Evolutionary conservation across 768 basidiomycete genomes (phyloP).

Genomic region (Mycena chlorophos): DNA sequence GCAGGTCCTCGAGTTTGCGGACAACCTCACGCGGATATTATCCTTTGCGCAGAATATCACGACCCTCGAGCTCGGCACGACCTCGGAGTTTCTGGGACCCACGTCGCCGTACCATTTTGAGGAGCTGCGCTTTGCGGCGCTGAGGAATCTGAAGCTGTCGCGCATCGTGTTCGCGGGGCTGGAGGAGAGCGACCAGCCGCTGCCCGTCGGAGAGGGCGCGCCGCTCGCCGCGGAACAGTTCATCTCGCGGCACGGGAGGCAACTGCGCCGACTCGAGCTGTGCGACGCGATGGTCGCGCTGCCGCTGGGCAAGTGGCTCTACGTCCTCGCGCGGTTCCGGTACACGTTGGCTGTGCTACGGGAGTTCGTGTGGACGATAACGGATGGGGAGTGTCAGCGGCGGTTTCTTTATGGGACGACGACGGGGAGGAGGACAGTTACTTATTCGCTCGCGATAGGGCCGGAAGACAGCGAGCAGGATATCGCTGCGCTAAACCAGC

Average conservation of each 20-base stretch:
- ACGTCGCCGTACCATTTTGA: constrained; percentile 1
- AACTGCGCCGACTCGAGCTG: constrained; percentile 7
- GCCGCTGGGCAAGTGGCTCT: constrained; percentile 3
- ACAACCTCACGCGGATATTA: background rate
- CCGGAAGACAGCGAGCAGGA: background rate
- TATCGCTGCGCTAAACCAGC: background rate
- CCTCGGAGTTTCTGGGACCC: background rate
- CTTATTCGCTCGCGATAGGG: background rate
- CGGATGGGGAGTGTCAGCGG: background rate
- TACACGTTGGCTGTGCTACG: background rate
- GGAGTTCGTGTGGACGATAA: constrained; percentile 5
- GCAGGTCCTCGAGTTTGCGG: background rate
- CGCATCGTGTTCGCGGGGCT: constrained; percentile 4
- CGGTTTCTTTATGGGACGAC: constrained; percentile 1
- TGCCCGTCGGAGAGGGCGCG: background rate
- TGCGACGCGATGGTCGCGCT: background rate
- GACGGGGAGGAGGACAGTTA: background rate
- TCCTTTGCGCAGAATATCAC: constrained; percentile 2
- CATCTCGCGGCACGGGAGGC: constrained; percentile 1
- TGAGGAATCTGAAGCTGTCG: background rate
- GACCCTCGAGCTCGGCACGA: constrained; percentile 8
- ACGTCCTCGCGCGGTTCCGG: constrained; percentile 5
- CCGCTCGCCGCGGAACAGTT: constrained; percentile 2
- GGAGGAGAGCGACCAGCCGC: constrained; percentile 1
- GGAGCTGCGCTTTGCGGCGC: background rate